Percentiles rank a stretch among this genome's conserved stretches.
phyloP scores from a whole-genome alignment of 768 basidiomycete species.

The Lepiota subincarnata region DNA sequence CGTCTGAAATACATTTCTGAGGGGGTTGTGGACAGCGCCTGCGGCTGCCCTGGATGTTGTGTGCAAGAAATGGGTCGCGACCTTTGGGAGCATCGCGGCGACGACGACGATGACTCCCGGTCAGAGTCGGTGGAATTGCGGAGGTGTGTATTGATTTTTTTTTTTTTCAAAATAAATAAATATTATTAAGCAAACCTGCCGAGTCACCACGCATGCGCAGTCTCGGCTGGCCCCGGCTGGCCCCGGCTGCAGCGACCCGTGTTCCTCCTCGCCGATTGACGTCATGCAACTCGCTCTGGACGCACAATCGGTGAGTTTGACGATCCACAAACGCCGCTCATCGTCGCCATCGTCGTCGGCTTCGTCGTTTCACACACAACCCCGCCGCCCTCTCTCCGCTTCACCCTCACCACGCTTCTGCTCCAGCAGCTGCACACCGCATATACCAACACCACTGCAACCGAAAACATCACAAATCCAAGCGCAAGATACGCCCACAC shows the following conservation, averaged over 20 bases:
- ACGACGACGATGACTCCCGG: not conserved
- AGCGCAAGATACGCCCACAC: slow-evolving; percentile 5
- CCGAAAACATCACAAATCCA: not conserved
- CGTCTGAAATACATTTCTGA: slow-evolving; percentile 75
- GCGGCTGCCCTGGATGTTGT: slow-evolving; percentile 74
- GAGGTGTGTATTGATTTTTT: not conserved
- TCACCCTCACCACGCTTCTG: not conserved
- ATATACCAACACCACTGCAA: not conserved
- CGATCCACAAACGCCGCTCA: too few relatives aligned
- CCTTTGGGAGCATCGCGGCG: slow-evolving; percentile 70
- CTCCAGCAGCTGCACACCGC: not conserved
- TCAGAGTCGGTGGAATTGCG: not conserved
- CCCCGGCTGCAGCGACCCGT: not conserved
- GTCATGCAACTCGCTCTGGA: slow-evolving; percentile 1
- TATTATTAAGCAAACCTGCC: slow-evolving; percentile 7
- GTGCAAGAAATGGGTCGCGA: slow-evolving; percentile 73
- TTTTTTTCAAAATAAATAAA: slow-evolving; percentile 1
- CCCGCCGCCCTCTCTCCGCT: not conserved
- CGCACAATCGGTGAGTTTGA: not conserved
- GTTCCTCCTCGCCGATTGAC: not conserved
- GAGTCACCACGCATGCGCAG: slow-evolving; percentile 5
- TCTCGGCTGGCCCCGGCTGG: not conserved
- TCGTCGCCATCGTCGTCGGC: too few relatives aligned
- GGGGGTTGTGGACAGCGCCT: slow-evolving; percentile 66
- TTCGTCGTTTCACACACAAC: not conserved